Conservation (phyloP, 2,329 filamentous ascomycete genomes). For the Aspergillus brasiliensis region DNA sequence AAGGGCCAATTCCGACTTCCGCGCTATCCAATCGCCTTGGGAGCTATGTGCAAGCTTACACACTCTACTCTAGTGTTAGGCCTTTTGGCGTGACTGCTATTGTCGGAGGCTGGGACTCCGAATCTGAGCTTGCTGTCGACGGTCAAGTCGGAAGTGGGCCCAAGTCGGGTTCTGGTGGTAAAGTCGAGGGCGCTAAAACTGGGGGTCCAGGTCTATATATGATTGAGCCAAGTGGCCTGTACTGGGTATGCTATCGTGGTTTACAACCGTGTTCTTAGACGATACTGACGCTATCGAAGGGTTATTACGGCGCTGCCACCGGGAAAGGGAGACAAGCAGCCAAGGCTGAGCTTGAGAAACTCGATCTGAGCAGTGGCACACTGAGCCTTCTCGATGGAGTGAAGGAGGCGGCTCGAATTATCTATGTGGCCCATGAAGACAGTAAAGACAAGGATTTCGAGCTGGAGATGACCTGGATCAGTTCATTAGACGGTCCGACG, state of each 20-base stretch:
- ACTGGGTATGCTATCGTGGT: conserved; percentile 66
- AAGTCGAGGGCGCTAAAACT: conserved; percentile 71
- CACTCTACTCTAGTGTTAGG: conserved; percentile 92
- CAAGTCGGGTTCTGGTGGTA: conserved; percentile 77
- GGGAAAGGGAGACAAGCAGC: conserved; percentile 96
- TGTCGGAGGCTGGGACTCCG: conserved; percentile 88
- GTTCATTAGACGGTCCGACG: conserved; percentile 77
- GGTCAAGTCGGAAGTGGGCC: conserved; percentile 87
- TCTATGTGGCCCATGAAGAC: conserved; percentile 96
- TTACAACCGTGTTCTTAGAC: background rate
- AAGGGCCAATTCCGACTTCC: conserved; percentile 84
- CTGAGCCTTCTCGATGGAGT: conserved; percentile 84
- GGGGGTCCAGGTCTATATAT: conserved; percentile 96
- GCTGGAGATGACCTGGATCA: conserved; percentile 99
- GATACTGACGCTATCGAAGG: conserved; percentile 50
- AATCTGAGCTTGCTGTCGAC: conserved; percentile 81
- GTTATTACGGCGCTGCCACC: conserved; percentile 96
- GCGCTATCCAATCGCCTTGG: conserved; percentile 92
- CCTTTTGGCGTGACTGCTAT: conserved; percentile 97
- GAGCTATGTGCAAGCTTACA: conserved; percentile 95
- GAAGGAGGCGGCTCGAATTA: conserved; percentile 95
- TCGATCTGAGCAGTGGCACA: conserved; percentile 77
- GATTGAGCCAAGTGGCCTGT: conserved; percentile 95
- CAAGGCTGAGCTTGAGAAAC: conserved; percentile 97
- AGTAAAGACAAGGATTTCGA: conserved; percentile 99